Evolutionary conservation across 495 filamentous ascomycete species (phyloP).

Genomic region (Trichoderma erinaceum): DNA sequence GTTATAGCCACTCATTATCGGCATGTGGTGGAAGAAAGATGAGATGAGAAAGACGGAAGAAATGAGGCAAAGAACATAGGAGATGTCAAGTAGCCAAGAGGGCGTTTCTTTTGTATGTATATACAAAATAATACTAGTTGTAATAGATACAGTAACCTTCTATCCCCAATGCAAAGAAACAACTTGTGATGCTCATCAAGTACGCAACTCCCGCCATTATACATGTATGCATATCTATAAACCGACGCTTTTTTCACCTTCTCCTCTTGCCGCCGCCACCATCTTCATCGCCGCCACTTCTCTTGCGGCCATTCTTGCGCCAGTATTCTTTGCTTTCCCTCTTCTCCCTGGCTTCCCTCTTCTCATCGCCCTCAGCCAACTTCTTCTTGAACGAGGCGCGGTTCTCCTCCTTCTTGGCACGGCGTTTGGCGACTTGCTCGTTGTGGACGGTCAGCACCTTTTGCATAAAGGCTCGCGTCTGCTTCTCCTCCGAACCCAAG

Average conservation of each 20-base stretch:
- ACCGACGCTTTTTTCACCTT: not conserved
- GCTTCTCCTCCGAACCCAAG: constrained; percentile 65
- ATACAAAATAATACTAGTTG: not conserved
- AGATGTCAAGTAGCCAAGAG: too few relatives aligned
- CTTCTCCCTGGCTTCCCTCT: constrained; percentile 76
- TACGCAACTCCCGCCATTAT: not conserved
- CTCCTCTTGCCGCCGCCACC: constrained; percentile 41
- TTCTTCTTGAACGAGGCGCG: constrained; percentile 70
- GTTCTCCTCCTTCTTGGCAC: constrained; percentile 78
- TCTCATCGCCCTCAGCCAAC: constrained; percentile 72
- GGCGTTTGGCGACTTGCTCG: constrained; percentile 77
- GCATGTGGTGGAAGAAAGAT: too few relatives aligned
- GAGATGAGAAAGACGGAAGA: too few relatives aligned
- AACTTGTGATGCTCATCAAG: not conserved
- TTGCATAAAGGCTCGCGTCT: constrained; percentile 83
- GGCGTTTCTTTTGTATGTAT: not conserved
- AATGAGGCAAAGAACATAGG: too few relatives aligned
- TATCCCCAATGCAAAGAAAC: not conserved
- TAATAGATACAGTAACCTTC: not conserved
- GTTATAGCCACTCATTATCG: too few relatives aligned
- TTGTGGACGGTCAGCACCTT: constrained; percentile 88
- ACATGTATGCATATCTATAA: too few relatives aligned
- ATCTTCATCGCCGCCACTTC: constrained; percentile 56
- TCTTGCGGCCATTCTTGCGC: constrained; percentile 90
- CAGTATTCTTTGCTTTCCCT: constrained; percentile 89